Conservation (phyloP, 495 filamentous ascomycete species). For the Cercophora scortea region DNA sequence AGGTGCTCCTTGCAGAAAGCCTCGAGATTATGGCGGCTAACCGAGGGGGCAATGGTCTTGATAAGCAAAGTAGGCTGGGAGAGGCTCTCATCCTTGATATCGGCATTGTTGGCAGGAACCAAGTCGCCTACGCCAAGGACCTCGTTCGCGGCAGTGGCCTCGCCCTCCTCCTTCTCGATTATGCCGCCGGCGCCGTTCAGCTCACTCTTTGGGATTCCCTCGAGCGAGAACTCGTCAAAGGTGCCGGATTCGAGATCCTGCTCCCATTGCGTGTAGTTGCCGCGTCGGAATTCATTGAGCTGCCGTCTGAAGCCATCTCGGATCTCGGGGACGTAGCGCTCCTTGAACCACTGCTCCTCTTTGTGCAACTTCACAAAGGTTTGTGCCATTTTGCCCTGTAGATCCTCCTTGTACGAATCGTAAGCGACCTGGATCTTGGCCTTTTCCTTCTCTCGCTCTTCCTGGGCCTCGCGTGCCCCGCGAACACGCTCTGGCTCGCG, state of each 20-base stretch:
- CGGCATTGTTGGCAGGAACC: conserved; percentile 68
- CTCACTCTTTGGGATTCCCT: conserved; percentile 91
- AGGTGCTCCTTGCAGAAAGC: conserved; percentile 87
- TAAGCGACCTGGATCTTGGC: conserved; percentile 87
- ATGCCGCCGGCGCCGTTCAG: conserved; percentile 80
- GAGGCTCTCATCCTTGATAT: conserved; percentile 74
- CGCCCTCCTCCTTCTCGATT: conserved; percentile 90
- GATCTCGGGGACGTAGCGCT: conserved; percentile 82
- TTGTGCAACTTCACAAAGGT: conserved; percentile 86
- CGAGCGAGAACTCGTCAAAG: conserved; percentile 91
- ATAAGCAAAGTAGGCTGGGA: conserved; percentile 88
- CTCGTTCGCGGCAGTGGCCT: conserved; percentile 82
- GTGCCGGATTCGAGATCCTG: conserved; percentile 68
- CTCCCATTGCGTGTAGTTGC: conserved; percentile 75
- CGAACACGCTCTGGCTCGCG: conserved; percentile 62
- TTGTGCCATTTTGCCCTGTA: conserved; percentile 84
- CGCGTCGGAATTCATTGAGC: conserved; percentile 66
- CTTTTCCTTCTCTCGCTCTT: conserved; percentile 84
- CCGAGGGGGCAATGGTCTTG: conserved; percentile 95
- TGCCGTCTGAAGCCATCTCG: conserved; percentile 58
- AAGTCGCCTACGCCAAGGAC: conserved; percentile 87
- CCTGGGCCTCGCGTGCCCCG: conserved; percentile 67
- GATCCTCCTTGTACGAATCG: conserved; percentile 87
- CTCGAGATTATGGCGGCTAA: conserved; percentile 89
- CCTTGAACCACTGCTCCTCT: conserved; percentile 94